A percentile compares a stretch with the other conserved stretches of the same genome.
phyloP scores from a whole-genome alignment of 106 monocot genomes.

The Cymbidium sinense region DNA sequence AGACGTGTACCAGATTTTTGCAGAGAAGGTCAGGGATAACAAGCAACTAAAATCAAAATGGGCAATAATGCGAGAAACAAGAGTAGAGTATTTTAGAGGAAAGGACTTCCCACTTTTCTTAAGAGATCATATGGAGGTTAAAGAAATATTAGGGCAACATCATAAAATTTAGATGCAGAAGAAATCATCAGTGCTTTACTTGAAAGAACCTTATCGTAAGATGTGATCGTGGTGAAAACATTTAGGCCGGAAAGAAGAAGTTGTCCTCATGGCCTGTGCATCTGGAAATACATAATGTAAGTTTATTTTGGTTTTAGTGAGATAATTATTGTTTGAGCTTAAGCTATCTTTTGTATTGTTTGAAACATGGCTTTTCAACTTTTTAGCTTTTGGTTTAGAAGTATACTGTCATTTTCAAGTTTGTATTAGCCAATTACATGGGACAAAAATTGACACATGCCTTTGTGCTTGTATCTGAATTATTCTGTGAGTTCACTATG shows the following conservation, averaged over 20 bases:
- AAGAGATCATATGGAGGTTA: conserved; percentile 67
- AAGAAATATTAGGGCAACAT: conserved; percentile 68
- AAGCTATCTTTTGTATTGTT: neutral
- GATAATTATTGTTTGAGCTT: neutral
- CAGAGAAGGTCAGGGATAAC: conserved; percentile 98
- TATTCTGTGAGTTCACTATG: neutral
- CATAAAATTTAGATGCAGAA: conserved; percentile 75
- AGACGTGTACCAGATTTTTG: conserved; percentile 81
- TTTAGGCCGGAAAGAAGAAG: conserved; percentile 94
- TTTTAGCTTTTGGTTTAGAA: neutral
- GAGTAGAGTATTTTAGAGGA: conserved; percentile 96
- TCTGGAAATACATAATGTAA: conserved; percentile 76
- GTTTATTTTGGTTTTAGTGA: conserved; percentile 8
- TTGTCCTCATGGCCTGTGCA: conserved; percentile 97
- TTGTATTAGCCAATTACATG: neutral
- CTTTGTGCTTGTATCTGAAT: neutral
- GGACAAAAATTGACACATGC: neutral
- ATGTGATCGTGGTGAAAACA: conserved; percentile 92
- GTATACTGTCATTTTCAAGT: neutral
- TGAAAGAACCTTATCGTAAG: conserved; percentile 73
- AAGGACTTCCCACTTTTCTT: conserved; percentile 81
- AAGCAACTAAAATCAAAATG: conserved; percentile 95
- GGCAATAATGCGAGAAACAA: conserved; percentile 97
- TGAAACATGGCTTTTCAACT: neutral
- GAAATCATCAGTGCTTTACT: conserved; percentile 72